Evolutionary conservation across 2,329 filamentous ascomycete species (phyloP).

Genomic region (Aspergillus piperis): DNA sequence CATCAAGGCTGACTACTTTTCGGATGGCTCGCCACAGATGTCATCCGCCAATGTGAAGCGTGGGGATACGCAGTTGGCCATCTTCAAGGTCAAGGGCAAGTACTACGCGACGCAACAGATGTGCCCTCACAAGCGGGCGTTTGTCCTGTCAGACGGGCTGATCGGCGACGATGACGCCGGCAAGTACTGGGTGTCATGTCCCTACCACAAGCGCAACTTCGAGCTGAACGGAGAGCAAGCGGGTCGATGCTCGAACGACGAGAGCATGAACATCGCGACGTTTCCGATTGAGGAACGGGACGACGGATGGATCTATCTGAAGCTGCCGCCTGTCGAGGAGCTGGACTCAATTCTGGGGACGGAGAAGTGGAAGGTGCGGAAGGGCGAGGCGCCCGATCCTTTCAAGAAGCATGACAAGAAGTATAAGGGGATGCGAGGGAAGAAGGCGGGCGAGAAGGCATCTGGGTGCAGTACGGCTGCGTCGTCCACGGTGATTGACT

Average conservation of each 20-base stretch:
- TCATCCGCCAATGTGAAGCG: conserved; percentile 78
- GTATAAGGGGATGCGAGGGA: conserved; percentile 56
- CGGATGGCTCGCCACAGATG: conserved; percentile 64
- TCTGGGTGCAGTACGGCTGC: conserved; percentile 12
- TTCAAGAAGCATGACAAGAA: conserved; percentile 60
- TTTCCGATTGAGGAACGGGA: conserved; percentile 74
- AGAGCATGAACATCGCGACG: conserved; percentile 74
- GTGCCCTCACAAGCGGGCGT: conserved; percentile 90
- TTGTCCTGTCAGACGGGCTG: conserved; percentile 83
- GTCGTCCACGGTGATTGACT: conserved; percentile 36
- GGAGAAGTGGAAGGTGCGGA: conserved; percentile 73
- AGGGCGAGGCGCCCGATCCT: conserved; percentile 63
- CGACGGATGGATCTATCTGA: conserved; percentile 77
- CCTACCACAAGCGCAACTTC: conserved; percentile 88
- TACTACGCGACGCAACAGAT: conserved; percentile 91
- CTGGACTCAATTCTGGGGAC: conserved; percentile 79
- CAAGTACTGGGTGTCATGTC: conserved; percentile 83
- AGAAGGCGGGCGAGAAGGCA: conserved; percentile 44
- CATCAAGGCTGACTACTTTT: conserved; percentile 69
- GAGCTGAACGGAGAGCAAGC: conserved; percentile 66
- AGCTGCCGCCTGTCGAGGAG: conserved; percentile 77
- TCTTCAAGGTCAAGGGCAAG: conserved; percentile 78
- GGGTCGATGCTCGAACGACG: conserved; percentile 74
- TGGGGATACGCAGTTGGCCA: conserved; percentile 82
- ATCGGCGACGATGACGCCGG: conserved; percentile 64